Evolutionary conservation across 2,329 filamentous ascomycete genomes (phyloP), one percentile per base, ranked within the genome.

Genomic region (Diaporthe aspalathi): DNA sequence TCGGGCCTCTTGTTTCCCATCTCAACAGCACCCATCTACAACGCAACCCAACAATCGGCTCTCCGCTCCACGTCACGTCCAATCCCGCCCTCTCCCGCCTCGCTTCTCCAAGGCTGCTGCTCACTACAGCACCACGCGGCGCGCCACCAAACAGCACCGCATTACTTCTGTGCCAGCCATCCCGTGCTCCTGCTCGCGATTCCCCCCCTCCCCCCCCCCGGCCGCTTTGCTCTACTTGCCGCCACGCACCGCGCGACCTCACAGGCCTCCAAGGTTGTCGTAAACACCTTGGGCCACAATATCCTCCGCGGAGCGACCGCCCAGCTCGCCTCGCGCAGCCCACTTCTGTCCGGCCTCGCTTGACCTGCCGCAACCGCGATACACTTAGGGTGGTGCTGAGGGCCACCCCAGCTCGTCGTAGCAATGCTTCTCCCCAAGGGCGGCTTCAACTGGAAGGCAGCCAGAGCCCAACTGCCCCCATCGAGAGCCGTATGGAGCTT

Each of bases 381-480:
- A 68, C 70, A 66, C n/a, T n/a, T n/a, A 72, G 79, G 81, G 82
- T 83, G 83, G 83, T 83, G 80, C 77, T 76, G 75, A 80, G 79
- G 78, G 80, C 81, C 81, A 81, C 81, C 81, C 78, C 76, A 79
- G 50, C 78, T 74, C n/a, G 60, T 74, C 77, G 79, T 79, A 79
- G 85, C 76, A 74, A 98, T 98, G 95, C 90, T 98, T 85, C 90
- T 97, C 77, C 93, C 94, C 75, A 97, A 97, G 84, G 93, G 93
- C 81, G 93, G 94, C 80, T 88, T 95, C 79, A 94, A 91, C 81
- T 98, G 95, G 95, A 98, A 97, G 87, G 92, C 93, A 75, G 92
- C 95, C 76, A 93, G 90, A 84, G 88, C 93, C 77, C 89, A 90
- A 78, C 84, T 98, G 76, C 94, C 94, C 53, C 92, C 94, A 70